phyloP scores from a whole-genome alignment of 225 moss, liverwort and hornwort species.

The Antitrichia curtipendula region DNA sequence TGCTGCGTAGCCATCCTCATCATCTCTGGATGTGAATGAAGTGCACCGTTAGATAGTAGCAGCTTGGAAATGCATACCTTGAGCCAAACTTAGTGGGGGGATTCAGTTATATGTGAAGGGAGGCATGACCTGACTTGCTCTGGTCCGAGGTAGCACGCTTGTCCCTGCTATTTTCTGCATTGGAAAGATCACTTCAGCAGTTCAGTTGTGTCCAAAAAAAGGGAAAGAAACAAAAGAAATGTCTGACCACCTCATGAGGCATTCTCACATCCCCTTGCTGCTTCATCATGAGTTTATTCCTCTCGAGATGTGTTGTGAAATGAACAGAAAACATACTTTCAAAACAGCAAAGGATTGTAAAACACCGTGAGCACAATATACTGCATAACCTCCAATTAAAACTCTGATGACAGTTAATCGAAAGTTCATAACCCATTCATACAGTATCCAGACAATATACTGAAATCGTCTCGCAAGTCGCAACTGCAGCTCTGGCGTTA shows the following conservation, averaged over 20 bases:
- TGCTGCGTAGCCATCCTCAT: background rate
- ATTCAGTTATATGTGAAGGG: background rate
- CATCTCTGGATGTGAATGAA: background rate
- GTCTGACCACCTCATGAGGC: background rate
- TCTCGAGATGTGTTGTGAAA: background rate
- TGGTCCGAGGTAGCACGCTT: background rate
- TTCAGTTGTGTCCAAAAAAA: background rate
- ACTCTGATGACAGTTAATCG: background rate
- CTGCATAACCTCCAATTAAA: background rate
- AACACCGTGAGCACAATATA: background rate
- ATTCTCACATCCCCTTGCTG: background rate
- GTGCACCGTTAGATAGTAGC: background rate
- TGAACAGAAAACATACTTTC: too few relatives aligned
- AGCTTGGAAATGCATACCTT: background rate
- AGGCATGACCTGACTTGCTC: background rate
- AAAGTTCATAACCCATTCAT: background rate
- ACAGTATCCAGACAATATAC: background rate
- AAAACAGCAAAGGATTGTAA: background rate
- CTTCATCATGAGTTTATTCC: background rate
- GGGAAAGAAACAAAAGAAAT: background rate
- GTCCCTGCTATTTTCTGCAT: background rate
- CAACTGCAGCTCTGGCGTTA: background rate
- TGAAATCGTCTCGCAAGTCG: background rate
- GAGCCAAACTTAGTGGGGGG: too few relatives aligned
- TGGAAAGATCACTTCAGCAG: background rate